Evolutionary conservation across 2,329 filamentous ascomycete genomes (phyloP), one percentile per base, ranked within the genome.

Genomic region (Fusarium sp.): DNA sequence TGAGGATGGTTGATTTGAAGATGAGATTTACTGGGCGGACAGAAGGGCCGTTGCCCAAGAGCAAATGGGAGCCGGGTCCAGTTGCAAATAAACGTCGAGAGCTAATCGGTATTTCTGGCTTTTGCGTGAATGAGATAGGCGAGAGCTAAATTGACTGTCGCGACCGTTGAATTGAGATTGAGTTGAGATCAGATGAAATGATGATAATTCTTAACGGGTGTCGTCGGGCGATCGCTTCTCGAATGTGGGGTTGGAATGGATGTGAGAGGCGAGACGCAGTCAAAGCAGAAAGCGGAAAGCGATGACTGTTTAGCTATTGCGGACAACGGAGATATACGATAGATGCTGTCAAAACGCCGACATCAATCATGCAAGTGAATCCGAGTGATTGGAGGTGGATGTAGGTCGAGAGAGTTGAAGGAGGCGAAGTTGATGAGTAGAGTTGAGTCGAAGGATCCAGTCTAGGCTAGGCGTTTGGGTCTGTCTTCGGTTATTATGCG

Each of bases 161-260:
- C 47, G 50, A 52, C 50, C 57, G 61, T 62, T 49, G 52, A 61
- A 37, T 31, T 53, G 56, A 20, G 34, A 57, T 23, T 44, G 49
- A 61, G 40, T 60, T 28, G 57, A 20, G 28, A 23, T 23, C 23
- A 23, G 23, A 50, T 47, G 49, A 37, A 40, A 20, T 57, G 42
- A 40, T 34, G 40, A 37, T 46, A 33, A 49, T 67, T 52, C 49
- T 51, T 62, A 47, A 54, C 46, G 46, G 61, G 49, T 62, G 55
- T 70, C 50, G 52, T 68, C 57, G 67, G 67, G 41, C 54, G 62
- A 70, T 70, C 50, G 51, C 45, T 49, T 70, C 49, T 37, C 47
- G 49, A 42, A 57, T 62, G 54, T 64, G 62, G 59, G 64, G 59
- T 68, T 60, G 62, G 65, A 61, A 71, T 62, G 54, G 55, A 49